A percentile compares a stretch with the other conserved stretches of the same genome.
Evolutionary conservation across 1,284 basidiomycete genomes (phyloP).

Genomic region (Amylostereum chailletii): DNA sequence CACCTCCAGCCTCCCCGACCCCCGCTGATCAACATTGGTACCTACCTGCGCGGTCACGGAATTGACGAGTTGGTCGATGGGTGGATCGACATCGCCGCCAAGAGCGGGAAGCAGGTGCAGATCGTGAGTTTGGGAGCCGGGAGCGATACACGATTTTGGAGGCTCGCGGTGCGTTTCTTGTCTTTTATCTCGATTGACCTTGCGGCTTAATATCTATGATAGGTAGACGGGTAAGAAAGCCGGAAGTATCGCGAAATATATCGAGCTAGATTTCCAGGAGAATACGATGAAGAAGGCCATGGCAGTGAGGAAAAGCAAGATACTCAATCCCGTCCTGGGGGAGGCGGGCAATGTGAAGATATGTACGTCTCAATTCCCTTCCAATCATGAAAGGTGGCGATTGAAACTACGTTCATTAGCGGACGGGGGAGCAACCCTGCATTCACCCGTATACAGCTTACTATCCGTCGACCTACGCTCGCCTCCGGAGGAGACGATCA

Average conservation of each 20-base stretch:
- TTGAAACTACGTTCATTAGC: conserved; percentile 24
- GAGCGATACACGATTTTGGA: conserved; percentile 91
- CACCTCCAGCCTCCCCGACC: conserved; percentile 58
- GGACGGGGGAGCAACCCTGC: conserved; percentile 63
- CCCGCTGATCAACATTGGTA: conserved; percentile 94
- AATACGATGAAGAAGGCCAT: conserved; percentile 79
- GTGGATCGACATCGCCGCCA: conserved; percentile 48
- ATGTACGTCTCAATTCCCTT: conserved; percentile 25
- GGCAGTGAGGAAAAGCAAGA: conserved; percentile 65
- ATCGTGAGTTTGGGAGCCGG: conserved; percentile 88
- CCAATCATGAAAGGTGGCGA: not conserved
- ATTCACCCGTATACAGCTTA: conserved; percentile 63
- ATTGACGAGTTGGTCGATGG: conserved; percentile 74
- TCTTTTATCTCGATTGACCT: not conserved
- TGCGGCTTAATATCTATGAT: not conserved
- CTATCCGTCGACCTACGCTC: conserved; percentile 68
- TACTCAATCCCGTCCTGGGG: conserved; percentile 49
- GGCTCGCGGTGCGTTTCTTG: conserved; percentile 62
- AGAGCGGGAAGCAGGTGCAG: conserved; percentile 48
- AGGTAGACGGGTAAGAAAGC: conserved; percentile 43
- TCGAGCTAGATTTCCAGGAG: conserved; percentile 89
- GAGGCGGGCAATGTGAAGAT: conserved; percentile 31
- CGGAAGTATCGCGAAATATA: conserved; percentile 49
- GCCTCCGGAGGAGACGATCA: conserved; percentile 35
- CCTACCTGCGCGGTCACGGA: conserved; percentile 75